Percentiles rank a stretch among this genome's conserved stretches.
Conservation (phyloP, 441 rosid genomes). For the Adansonia rubrostipa region DNA sequence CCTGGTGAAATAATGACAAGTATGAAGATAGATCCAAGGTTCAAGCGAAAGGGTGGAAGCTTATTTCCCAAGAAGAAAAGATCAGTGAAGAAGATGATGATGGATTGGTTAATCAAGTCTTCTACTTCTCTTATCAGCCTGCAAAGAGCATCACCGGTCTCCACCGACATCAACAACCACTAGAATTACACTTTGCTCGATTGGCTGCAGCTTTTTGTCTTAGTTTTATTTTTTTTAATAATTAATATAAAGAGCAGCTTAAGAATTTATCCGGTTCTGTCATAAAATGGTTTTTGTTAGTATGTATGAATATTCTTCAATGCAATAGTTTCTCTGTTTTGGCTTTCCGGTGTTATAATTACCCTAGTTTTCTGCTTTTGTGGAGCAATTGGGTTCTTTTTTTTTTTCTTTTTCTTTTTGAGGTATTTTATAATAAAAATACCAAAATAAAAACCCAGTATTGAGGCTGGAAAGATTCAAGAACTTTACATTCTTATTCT, state of each 20-base stretch:
- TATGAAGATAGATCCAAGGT: conserved; percentile 10
- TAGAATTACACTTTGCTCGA: too few relatives aligned
- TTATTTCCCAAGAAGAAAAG: conserved; percentile 45
- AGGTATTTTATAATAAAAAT: not conserved
- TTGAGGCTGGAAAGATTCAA: not conserved
- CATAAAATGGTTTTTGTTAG: not conserved
- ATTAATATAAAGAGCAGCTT: too few relatives aligned
- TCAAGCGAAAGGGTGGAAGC: conserved; percentile 38
- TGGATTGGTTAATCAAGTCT: conserved; percentile 30
- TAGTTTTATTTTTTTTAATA: too few relatives aligned
- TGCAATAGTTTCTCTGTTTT: not conserved
- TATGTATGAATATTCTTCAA: not conserved
- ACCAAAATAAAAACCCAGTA: not conserved
- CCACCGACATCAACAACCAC: not conserved
- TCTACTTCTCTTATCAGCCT: conserved; percentile 8
- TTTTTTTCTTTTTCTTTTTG: not conserved
- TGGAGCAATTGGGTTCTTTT: not conserved
- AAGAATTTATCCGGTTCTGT: too few relatives aligned
- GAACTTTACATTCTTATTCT: not conserved
- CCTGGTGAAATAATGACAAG: conserved; percentile 7
- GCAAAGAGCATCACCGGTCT: not conserved
- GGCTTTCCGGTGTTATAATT: not conserved
- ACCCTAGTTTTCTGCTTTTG: not conserved
- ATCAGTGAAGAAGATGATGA: conserved; percentile 42
- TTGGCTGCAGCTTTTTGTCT: too few relatives aligned